Evolutionary conservation across 1,139 yeast species (phyloP), one percentile per base, ranked within the genome.

Genomic region (Eremothecium gossypii): DNA sequence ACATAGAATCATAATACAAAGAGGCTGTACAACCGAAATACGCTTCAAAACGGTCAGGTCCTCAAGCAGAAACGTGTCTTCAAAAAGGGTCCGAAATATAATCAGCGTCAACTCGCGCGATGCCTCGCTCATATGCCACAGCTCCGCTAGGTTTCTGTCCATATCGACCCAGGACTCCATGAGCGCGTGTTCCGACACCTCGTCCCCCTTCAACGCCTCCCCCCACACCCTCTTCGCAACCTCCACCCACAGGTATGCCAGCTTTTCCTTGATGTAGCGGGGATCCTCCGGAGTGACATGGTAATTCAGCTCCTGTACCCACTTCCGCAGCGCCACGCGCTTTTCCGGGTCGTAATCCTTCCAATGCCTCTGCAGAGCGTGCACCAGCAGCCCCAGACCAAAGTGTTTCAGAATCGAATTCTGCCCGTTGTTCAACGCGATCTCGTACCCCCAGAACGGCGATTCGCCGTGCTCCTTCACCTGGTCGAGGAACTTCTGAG

Each of bases 181-280:
- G 29, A 72, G 64, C 41, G 77, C 79, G 40, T 70, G 68, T 23
- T 68, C 68, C 40, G 55, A 44, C 38, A 65, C 54, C 8, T 54
- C 49, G n/a, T 56, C 57, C 20, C 60, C 64, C 42, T 61, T 62
- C 20, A 67, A 49, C 33, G 63, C 73, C 39, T 71, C 69, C 8
- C 97, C 97, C 98, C 98, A 93, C 32, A 78, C 73, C 42, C 95
- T 72, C 58, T 93, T 91, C n/a, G 96, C 95, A 9, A 91, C 70
- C 33, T 87, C 82, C 0, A 85, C 96, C 96, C 97, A 89, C 20
- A 91, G 65, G 50, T 77, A 80, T 4, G 97, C 95, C 39, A 89
- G 61, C 63, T 93, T 93, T 57, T 89, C 97, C 56, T 82, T 85
- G 44, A 93, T 70, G 53, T 81, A 93, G 62, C 87, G 91, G 8